Conservation (phyloP, 164 flowering plant genomes). For the Aristolochia fimbriata region DNA sequence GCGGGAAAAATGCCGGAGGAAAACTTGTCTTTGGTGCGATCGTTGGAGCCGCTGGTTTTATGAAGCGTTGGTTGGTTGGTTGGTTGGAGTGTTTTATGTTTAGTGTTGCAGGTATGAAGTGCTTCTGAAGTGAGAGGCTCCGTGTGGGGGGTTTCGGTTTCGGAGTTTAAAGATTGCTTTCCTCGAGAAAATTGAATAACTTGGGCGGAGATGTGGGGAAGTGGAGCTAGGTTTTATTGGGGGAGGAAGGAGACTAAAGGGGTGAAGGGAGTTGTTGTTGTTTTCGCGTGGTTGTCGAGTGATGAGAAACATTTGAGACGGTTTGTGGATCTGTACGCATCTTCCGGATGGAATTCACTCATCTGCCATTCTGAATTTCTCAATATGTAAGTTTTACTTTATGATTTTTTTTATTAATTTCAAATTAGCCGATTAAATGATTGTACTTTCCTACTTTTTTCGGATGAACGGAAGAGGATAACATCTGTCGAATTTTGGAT, state of each 20-base stretch:
- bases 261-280: constrained; percentile 66
- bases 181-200: too few relatives aligned
- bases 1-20: too few relatives aligned
- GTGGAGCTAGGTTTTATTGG: constrained; percentile 83
- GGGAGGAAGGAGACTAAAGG: constrained; percentile 40
- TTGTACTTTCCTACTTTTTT: background rate
- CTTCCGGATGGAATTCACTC: constrained; percentile 84
- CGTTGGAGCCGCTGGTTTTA: too few relatives aligned
- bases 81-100: too few relatives aligned
- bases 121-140: too few relatives aligned
- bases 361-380: constrained; percentile 82
- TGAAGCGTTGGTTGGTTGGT: too few relatives aligned
- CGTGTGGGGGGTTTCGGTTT: too few relatives aligned
- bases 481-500: background rate
- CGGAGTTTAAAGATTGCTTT: too few relatives aligned
- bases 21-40: too few relatives aligned
- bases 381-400: constrained; percentile 35
- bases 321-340: constrained; percentile 65
- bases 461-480: too few relatives aligned
- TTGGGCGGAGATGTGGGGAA: constrained; percentile 53
- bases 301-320: constrained; percentile 60
- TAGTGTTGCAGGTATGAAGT: too few relatives aligned
- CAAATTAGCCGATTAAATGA: background rate
- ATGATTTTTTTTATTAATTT: background rate
- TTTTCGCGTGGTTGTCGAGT: constrained; percentile 93